A percentile compares a stretch with the other conserved stretches of the same genome.
phyloP scores from a whole-genome alignment of 768 basidiomycete species.

The Boletus vinaceobasis region DNA sequence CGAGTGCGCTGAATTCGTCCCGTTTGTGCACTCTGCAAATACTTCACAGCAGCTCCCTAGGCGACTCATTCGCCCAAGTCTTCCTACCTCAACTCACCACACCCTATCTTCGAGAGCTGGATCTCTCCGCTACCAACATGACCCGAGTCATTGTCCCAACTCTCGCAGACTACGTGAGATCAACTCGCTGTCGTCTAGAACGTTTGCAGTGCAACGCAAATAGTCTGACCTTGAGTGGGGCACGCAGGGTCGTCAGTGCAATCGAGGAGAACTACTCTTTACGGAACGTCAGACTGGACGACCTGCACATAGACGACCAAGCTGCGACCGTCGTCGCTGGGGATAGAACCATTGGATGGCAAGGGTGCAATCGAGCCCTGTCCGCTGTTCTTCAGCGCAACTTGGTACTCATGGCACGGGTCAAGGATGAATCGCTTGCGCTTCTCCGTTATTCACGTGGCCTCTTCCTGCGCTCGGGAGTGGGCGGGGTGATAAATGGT shows the following conservation, averaged over 20 bases:
- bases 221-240: constrained; percentile 43
- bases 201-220: constrained; percentile 57
- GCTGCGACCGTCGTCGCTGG: constrained; percentile 25
- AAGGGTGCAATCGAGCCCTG: constrained; percentile 33
- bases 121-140: constrained; percentile 51
- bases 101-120: constrained; percentile 48
- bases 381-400: constrained; percentile 43
- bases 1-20: constrained; percentile 53
- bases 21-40: constrained; percentile 48
- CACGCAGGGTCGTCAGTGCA: constrained; percentile 43
- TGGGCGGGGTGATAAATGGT: neutral
- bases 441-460: constrained; percentile 51
- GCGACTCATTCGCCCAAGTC: constrained; percentile 44
- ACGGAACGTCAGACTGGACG: constrained; percentile 48
- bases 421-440: constrained; percentile 44
- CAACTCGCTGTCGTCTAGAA: constrained; percentile 47
- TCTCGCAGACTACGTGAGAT: constrained; percentile 49
- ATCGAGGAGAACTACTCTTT: constrained; percentile 49
- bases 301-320: constrained; percentile 32
- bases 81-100: constrained; percentile 53
- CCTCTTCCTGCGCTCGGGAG: constrained; percentile 42
- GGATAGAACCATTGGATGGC: constrained; percentile 27
- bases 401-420: constrained; percentile 33
- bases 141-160: constrained; percentile 39
- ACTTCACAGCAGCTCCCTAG: constrained; percentile 46